Evolutionary conservation across 306 rosid species (phyloP).

Genomic region (Hippophae gyantsensis): DNA sequence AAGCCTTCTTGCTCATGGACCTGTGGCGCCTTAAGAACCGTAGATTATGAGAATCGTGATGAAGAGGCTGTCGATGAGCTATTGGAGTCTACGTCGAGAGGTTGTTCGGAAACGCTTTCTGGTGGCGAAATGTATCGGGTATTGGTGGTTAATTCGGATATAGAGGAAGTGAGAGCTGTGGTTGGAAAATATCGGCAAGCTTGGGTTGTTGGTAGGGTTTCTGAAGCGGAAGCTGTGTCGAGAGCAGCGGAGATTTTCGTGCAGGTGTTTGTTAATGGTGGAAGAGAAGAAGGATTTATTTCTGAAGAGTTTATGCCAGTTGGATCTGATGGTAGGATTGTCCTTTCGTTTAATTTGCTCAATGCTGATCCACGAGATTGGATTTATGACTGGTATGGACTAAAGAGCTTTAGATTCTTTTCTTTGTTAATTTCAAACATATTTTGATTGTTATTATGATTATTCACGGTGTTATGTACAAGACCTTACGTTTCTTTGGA

Average conservation of each 20-base stretch:
- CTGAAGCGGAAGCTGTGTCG: slow-evolving; percentile 41
- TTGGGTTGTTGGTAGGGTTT: slow-evolving; percentile 56
- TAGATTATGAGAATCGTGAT: slow-evolving; percentile 27
- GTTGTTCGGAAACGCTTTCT: slow-evolving; percentile 20
- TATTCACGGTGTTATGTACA: not conserved
- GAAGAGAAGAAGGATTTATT: slow-evolving; percentile 61
- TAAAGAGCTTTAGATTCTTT: not conserved
- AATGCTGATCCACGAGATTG: slow-evolving; percentile 72
- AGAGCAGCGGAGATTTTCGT: slow-evolving; percentile 65
- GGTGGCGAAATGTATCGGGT: slow-evolving; percentile 50
- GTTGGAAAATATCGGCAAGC: slow-evolving; percentile 83
- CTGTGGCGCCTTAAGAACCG: slow-evolving; percentile 24
- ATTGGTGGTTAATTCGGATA: slow-evolving; percentile 52
- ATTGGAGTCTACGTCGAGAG: slow-evolving; percentile 33
- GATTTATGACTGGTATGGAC: slow-evolving; percentile 74
- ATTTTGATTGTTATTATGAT: not conserved
- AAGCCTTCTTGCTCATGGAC: slow-evolving; percentile 22
- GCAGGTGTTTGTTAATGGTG: slow-evolving; percentile 82
- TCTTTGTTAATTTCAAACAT: not conserved
- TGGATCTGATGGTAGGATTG: slow-evolving; percentile 85
- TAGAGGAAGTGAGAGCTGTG: slow-evolving; percentile 41
- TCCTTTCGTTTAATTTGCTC: slow-evolving; percentile 87
- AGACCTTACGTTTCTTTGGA: not conserved
- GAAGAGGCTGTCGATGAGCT: slow-evolving; percentile 56
- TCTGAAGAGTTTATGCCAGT: slow-evolving; percentile 91